Evolutionary conservation across 208 protist genomes (phyloP).

Genomic region (Acanthamoeba royreba): DNA sequence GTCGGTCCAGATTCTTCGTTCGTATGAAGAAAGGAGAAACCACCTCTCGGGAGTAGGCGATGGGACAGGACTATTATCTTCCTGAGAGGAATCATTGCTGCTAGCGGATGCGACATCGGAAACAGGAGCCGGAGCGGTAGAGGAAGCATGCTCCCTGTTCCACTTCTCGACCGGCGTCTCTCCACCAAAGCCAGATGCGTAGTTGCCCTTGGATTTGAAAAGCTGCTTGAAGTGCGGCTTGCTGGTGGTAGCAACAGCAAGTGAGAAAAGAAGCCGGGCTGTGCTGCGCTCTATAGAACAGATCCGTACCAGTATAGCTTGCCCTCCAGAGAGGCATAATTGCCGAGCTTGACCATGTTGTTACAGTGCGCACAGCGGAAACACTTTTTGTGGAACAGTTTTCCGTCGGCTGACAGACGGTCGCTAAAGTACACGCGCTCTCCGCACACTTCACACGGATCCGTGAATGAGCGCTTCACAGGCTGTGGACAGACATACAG

Average conservation of each 20-base stretch:
- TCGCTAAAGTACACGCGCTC: conserved; percentile 65
- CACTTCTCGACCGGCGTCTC: conserved; percentile 57
- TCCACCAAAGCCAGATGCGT: conserved; percentile 69
- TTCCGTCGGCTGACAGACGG: conserved; percentile 49
- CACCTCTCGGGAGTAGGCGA: no score
- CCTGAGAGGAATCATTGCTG: no score
- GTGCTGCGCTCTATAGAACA: no score
- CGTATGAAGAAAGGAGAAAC: no score
- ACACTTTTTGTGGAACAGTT: conserved; percentile 70
- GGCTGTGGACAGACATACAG: no score
- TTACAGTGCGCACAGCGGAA: conserved; percentile 71
- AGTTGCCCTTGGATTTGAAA: conserved; percentile 72
- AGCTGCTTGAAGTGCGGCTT: conserved; percentile 75
- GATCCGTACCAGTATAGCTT: conserved; percentile 50
- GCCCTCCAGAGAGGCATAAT: conserved; percentile 69
- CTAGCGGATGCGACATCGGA: no score
- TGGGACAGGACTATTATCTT: no score
- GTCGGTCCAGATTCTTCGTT: no score
- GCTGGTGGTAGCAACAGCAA: background rate
- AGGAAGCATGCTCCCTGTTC: background rate
- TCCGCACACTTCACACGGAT: conserved; percentile 51
- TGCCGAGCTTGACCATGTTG: conserved; percentile 60
- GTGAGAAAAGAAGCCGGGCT: background rate
- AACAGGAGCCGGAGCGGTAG: background rate
- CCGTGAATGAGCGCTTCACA: background rate